Conservation (phyloP, 768 basidiomycete genomes). For the Melanogaster broomeanus region DNA sequence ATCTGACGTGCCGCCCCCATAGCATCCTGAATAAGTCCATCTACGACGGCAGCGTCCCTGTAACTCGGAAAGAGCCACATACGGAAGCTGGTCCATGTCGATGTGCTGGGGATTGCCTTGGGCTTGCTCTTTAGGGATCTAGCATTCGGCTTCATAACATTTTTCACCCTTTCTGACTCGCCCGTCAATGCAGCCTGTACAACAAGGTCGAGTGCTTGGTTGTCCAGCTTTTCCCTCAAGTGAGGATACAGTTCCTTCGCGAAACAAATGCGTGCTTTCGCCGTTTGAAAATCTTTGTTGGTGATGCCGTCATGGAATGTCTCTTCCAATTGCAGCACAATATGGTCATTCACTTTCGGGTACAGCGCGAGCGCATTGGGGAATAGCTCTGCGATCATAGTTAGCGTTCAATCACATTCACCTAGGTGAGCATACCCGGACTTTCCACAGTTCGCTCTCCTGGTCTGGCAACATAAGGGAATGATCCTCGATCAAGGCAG, state of each 20-base stretch:
- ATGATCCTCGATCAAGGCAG: slow-evolving; percentile 13
- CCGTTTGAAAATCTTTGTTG: slow-evolving; percentile 3
- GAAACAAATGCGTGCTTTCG: slow-evolving; percentile 17
- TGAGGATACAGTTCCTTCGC: slow-evolving; percentile 3
- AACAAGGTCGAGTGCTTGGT: background rate
- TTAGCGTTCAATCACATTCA: background rate
- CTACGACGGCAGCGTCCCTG: background rate
- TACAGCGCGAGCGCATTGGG: background rate
- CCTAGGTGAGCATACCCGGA: background rate
- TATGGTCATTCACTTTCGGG: slow-evolving; percentile 13
- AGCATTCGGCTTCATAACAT: background rate
- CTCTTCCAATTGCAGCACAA: background rate
- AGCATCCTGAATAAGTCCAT: slow-evolving; percentile 6
- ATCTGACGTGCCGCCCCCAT: background rate
- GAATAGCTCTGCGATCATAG: slow-evolving; percentile 10
- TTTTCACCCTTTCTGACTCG: background rate
- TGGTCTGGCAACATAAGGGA: background rate
- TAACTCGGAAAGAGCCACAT: background rate
- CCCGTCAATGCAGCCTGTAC: slow-evolving; percentile 3
- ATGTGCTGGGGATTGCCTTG: background rate
- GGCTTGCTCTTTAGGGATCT: background rate
- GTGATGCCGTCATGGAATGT: slow-evolving; percentile 3
- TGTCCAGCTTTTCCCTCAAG: background rate
- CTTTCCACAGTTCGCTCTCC: background rate
- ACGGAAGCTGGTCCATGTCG: background rate